These are phyloP conservation scores for Malus sieversii DNA, from an alignment of 306 rosid species.

Conservation along the genomic window DNA sequence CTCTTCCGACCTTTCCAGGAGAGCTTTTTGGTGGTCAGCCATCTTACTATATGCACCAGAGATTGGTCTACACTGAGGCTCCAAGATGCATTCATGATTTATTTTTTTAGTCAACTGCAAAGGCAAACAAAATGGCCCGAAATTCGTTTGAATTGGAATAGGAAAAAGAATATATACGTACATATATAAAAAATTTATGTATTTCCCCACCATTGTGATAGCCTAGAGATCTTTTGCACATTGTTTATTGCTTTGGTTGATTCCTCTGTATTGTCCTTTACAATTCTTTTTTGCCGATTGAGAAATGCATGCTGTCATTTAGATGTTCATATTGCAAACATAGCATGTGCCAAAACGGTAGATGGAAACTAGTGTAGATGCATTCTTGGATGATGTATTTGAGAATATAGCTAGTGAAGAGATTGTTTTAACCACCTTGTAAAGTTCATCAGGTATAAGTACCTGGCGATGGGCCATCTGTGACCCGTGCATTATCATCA, in stretches of 20 bases:
- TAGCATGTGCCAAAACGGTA: neutral
- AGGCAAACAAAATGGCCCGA: neutral
- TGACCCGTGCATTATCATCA: slow-evolving; percentile 10
- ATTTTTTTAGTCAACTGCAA: slow-evolving; percentile 10
- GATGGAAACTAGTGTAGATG: neutral
- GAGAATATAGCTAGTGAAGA: neutral
- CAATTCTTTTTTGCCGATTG: slow-evolving; percentile 22
- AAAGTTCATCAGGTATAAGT: slow-evolving; percentile 34
- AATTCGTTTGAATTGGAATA: neutral
- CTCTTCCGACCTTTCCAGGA: neutral
- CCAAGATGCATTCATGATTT: neutral
- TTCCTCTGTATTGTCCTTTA: slow-evolving; percentile 16
- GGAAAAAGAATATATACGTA: neutral
- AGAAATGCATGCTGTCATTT: neutral
- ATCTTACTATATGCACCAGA: neutral
- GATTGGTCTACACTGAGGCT: neutral
- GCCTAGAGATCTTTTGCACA: slow-evolving; percentile 26
- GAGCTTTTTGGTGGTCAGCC: neutral
- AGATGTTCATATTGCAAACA: neutral
- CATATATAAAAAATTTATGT: neutral
- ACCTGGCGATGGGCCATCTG: slow-evolving; percentile 18
- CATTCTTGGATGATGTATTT: neutral
- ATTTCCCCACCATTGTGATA: slow-evolving; percentile 14
- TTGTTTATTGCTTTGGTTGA: neutral
- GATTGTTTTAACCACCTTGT: slow-evolving; percentile 15